phyloP scores from a whole-genome alignment of 179 eudicot genomes.

The Pouteria campechiana region DNA sequence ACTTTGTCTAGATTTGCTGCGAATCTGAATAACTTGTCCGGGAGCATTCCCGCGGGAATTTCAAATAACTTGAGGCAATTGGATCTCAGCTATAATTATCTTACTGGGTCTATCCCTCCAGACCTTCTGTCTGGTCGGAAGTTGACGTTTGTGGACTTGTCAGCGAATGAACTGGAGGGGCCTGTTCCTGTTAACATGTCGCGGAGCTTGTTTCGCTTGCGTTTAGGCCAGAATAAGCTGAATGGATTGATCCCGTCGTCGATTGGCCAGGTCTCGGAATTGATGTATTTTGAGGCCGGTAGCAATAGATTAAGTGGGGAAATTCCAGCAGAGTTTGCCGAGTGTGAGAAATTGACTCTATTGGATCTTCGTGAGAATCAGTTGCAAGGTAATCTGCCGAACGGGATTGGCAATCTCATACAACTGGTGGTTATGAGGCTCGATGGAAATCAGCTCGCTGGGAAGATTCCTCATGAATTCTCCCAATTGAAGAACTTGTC shows the following conservation, averaged over 20 bases:
- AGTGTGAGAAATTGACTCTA: conserved; percentile 34
- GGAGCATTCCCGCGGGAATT: conserved; percentile 50
- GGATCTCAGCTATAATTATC: conserved; percentile 62
- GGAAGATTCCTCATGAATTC: conserved; percentile 45
- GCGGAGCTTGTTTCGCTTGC: conserved; percentile 36
- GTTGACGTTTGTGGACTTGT: conserved; percentile 50
- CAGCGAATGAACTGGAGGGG: conserved; percentile 42
- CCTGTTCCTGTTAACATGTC: conserved; percentile 36
- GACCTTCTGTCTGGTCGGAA: conserved; percentile 40
- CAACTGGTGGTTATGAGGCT: conserved; percentile 51
- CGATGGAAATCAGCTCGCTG: conserved; percentile 39
- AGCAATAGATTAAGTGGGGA: conserved; percentile 38
- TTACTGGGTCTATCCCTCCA: conserved; percentile 37
- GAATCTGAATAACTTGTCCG: conserved; percentile 41
- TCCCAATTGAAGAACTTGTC: conserved; percentile 23
- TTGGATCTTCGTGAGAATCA: conserved; percentile 50
- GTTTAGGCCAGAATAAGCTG: conserved; percentile 44
- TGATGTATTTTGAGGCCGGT: conserved; percentile 68
- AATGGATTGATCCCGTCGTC: conserved; percentile 31
- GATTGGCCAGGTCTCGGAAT: conserved; percentile 16
- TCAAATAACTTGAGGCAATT: conserved; percentile 26
- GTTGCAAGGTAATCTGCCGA: conserved; percentile 39
- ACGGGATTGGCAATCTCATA: conserved; percentile 27
- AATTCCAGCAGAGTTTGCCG: conserved; percentile 47
- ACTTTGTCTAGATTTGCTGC: conserved; percentile 64